Base-by-base conservation (phyloP, 2,329 filamentous ascomycete genomes). In the Stagonosporopsis tanaceti region DNA sequence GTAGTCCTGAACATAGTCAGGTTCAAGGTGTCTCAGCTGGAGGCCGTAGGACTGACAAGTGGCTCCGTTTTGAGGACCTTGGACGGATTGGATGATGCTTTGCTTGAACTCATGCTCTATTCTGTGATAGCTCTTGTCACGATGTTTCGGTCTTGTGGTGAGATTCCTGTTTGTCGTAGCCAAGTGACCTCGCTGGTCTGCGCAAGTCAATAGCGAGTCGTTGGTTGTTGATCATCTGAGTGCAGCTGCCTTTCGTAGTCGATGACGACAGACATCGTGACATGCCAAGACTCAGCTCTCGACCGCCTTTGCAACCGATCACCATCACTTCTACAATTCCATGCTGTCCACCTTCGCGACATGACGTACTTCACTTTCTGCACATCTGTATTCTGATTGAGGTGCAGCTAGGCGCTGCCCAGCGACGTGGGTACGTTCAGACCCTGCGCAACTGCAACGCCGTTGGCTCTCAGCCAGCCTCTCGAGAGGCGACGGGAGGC, bases 61-160 rank as follows among this genome's bases (percentile, higher is more conserved):
- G 73, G 72, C 57, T 76, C 73, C 11, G 68, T 71, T 40, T 69
- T 73, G 54, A 77, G 42, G 28, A 77, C 65, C 47, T 72, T 72
- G 20, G 76, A 73, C 34, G 48, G 48, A 22, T 70, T 69, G 47
- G 65, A 42, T 4, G 55, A 61, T 8, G 52, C 8, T 37, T 61
- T 68, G 25, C 44, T 53, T 38, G 51, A 59, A 11, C 34, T 35
- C 56, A 59, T 59, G 9, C 15, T 48, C 2, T 11, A 12, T 6
- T 20, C 6, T n/a, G 22, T 37, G 9, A 24, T 22, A 25, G 11
- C 5, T 34, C 17, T 32, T 17, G 3, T 22, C 11, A 34, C 9
- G n/a, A 5, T 5, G 8, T 8, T 45, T 5, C 20, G 6, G 30
- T 14, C 4, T 14, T 24, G 27, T 14, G 3, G 17, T 34, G 11